phyloP scores from a whole-genome alignment of 2,329 filamentous ascomycete genomes.

The Coniella lustricola region DNA sequence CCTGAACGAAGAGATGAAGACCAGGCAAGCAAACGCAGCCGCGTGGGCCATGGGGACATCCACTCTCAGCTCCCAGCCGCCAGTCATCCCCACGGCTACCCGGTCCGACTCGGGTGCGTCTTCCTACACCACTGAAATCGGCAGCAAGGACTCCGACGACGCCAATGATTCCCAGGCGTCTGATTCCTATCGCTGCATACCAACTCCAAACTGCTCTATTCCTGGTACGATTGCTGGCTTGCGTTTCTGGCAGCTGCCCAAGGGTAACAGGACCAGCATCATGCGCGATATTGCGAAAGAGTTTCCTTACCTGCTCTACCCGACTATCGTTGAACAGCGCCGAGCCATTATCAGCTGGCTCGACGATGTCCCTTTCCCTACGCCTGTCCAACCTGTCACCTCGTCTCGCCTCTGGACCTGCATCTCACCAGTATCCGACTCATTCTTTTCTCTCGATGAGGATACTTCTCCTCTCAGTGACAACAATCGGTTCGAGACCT shows the following conservation, averaged over 20 bases:
- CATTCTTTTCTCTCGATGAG: constrained; percentile 1
- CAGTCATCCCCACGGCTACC: background rate
- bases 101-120: background rate
- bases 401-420: background rate
- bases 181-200: background rate
- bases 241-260: constrained; percentile 1
- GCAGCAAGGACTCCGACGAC: background rate
- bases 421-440: background rate
- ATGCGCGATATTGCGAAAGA: background rate
- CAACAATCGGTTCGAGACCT: background rate
- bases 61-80: background rate
- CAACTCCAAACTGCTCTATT: background rate
- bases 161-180: background rate
- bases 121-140: background rate
- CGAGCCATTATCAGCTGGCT: constrained; percentile 5
- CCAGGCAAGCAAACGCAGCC: no score
- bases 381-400: background rate
- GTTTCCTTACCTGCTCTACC: background rate
- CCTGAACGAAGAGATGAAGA: no score
- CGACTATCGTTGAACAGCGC: background rate
- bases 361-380: background rate
- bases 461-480: background rate
- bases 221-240: background rate
- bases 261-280: background rate
- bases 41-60: background rate